These are phyloP conservation scores for Globisporangium middletonii DNA, from an alignment of 352 stramenopile genomes.

Conservation along the genomic window DNA sequence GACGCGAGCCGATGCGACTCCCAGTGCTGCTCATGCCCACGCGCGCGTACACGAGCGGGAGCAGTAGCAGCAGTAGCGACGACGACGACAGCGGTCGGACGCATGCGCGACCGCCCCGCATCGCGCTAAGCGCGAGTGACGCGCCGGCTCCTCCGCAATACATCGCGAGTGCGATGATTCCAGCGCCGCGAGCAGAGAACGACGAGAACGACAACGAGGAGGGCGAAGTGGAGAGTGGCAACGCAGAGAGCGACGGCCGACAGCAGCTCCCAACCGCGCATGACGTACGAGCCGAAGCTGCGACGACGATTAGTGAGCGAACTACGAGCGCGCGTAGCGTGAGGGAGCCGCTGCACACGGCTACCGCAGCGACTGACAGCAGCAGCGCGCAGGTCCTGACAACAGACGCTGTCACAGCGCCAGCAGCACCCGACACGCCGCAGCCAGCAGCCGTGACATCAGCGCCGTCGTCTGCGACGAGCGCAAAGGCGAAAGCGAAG, in stretches of 20 bases:
- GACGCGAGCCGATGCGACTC: background rate
- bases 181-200: background rate
- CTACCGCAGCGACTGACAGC: too few relatives aligned
- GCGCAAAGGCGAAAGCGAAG: slow-evolving; percentile 4
- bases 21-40: slow-evolving; percentile 19
- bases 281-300: background rate
- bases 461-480: background rate
- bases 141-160: background rate
- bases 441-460: background rate
- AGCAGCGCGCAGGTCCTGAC: too few relatives aligned
- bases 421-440: background rate
- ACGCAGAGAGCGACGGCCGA: background rate
- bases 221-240: background rate
- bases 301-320: background rate
- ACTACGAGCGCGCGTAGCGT: too few relatives aligned
- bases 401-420: too few relatives aligned
- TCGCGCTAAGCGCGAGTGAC: background rate
- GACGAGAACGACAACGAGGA: background rate
- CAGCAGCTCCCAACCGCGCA: background rate
- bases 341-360: too few relatives aligned
- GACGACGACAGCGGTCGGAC: background rate
- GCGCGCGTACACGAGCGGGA: slow-evolving; percentile 22
- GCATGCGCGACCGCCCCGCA: background rate
- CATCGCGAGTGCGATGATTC: too few relatives aligned
- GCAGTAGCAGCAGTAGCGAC: slow-evolving; percentile 9